Evolutionary conservation across 2,329 filamentous ascomycete genomes (phyloP).

Genomic region (Aspergillus hiratsukae): DNA sequence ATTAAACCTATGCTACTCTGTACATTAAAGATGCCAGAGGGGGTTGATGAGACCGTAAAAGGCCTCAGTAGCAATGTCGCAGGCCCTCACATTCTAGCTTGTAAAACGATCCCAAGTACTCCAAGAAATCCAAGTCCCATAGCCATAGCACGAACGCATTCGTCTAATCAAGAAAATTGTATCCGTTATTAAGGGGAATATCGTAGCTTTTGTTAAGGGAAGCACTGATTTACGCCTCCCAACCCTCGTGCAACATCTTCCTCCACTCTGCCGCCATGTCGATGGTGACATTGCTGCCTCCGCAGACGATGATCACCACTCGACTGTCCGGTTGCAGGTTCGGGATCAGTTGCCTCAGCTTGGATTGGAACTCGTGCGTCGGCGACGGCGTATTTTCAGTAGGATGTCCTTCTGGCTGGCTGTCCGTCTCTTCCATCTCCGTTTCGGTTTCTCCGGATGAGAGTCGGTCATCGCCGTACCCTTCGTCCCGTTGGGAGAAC

Average conservation of each 20-base stretch:
- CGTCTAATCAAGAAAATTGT: no score
- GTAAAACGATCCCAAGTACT: background rate
- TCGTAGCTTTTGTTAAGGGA: background rate
- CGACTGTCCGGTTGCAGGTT: slow-evolving; percentile 62
- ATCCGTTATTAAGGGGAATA: background rate
- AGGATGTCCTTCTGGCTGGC: background rate
- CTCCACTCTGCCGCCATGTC: slow-evolving; percentile 58
- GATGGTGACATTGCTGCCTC: slow-evolving; percentile 64
- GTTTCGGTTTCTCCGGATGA: slow-evolving; percentile 26
- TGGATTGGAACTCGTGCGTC: slow-evolving; percentile 22
- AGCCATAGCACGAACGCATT: background rate
- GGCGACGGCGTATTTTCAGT: background rate
- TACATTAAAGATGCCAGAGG: no score
- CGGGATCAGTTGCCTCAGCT: slow-evolving; percentile 59
- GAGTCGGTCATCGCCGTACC: slow-evolving; percentile 33
- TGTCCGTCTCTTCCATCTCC: slow-evolving; percentile 14
- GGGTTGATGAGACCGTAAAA: no score
- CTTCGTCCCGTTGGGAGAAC: slow-evolving; percentile 24
- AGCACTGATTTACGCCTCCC: slow-evolving; percentile 20
- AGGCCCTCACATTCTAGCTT: background rate
- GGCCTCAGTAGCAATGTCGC: background rate
- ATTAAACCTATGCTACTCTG: no score
- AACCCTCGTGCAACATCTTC: slow-evolving; percentile 40
- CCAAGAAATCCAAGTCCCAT: background rate
- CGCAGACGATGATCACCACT: slow-evolving; percentile 81